phyloP scores from a whole-genome alignment of 2,329 filamentous ascomycete species.

The Hypomyces rosellus region DNA sequence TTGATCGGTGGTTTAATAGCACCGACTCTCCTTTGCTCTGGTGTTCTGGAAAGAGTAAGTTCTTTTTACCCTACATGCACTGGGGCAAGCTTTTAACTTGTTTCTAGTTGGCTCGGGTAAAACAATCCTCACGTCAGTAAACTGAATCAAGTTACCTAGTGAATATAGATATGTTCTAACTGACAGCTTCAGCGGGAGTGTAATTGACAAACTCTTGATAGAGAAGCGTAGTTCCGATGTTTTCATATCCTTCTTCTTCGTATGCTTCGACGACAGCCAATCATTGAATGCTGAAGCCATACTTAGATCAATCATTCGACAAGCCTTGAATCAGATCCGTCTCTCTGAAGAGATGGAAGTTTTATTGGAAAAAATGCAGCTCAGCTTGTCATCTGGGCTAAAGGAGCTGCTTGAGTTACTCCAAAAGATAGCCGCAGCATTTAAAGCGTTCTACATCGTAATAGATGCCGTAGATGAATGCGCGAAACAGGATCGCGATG shows the following conservation, averaged over 20 bases:
- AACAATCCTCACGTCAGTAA: constrained; percentile 15
- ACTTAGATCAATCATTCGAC: constrained; percentile 14
- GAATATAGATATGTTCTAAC: no score
- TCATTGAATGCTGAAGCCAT: constrained; percentile 14
- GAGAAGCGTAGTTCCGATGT: neutral
- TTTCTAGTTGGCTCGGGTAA: constrained; percentile 21
- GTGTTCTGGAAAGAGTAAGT: constrained; percentile 27
- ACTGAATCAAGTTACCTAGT: neutral
- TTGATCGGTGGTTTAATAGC: constrained; percentile 17
- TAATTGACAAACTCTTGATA: constrained; percentile 11
- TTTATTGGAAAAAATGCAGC: no score
- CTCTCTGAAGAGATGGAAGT: no score
- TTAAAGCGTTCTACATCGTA: constrained; percentile 18
- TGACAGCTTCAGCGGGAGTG: constrained; percentile 4
- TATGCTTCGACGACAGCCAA: constrained; percentile 7
- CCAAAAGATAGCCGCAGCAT: no score
- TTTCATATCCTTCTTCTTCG: constrained; percentile 13
- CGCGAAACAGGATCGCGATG: constrained; percentile 17
- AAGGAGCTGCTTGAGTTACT: no score
- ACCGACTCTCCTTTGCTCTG: constrained; percentile 15
- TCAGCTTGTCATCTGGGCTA: no score
- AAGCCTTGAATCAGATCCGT: neutral
- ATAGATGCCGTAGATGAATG: constrained; percentile 31
- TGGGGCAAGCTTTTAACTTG: neutral
- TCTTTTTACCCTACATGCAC: fast-evolving